These are phyloP conservation scores for Ophiostoma piceae DNA, from an alignment of 2,329 filamentous ascomycete genomes.

Conservation along the genomic window DNA sequence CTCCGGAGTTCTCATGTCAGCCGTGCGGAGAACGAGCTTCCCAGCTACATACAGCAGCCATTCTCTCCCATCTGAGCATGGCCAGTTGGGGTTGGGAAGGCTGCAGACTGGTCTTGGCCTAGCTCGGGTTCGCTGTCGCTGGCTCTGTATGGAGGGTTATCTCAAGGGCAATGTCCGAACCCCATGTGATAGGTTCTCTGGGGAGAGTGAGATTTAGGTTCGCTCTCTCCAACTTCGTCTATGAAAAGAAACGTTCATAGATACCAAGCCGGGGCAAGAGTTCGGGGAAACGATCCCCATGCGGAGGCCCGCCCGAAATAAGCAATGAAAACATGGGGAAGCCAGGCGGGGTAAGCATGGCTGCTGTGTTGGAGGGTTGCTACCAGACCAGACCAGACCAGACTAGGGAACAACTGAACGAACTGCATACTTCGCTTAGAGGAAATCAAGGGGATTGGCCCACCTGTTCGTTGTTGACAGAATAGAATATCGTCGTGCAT, in stretches of 20 bases:
- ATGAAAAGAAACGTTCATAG: neutral
- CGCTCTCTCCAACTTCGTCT: neutral
- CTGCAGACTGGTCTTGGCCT: neutral
- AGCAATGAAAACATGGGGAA: constrained; percentile 4
- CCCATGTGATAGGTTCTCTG: neutral
- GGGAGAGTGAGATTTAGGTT: neutral
- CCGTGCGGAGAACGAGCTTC: constrained; percentile 6
- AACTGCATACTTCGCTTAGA: neutral
- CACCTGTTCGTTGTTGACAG: neutral
- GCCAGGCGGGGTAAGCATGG: constrained; percentile 1
- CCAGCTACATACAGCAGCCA: neutral
- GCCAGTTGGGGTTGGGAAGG: neutral
- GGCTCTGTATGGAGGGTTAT: constrained; percentile 13
- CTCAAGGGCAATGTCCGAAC: neutral
- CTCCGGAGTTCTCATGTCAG: neutral
- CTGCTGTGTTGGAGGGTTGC: neutral
- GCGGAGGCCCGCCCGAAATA: neutral
- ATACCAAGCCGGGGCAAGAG: neutral
- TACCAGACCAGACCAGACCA: neutral
- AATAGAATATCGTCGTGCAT: neutral
- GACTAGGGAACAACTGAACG: neutral
- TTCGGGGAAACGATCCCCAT: constrained; percentile 4
- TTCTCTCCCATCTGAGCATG: neutral
- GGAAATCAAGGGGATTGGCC: neutral
- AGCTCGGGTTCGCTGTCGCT: neutral